Evolutionary conservation across 495 filamentous ascomycete species (phyloP), one percentile per base, ranked within the genome.

Genomic region (Tuber umbilicatum): DNA sequence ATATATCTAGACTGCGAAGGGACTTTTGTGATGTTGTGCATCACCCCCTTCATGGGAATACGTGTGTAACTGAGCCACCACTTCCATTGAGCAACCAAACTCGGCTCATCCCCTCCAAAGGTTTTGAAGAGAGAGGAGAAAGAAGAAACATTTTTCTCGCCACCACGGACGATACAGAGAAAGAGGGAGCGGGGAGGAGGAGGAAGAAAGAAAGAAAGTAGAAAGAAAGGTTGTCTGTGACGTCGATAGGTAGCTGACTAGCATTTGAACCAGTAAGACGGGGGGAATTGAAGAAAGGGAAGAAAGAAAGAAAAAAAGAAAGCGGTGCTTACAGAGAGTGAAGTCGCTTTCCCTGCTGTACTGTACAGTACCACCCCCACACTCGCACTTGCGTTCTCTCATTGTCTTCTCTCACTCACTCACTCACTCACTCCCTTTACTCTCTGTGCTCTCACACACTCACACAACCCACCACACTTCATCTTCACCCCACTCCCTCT

Each of bases 51-150:
- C 55, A 64, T 35, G 55, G 55, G 55, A 27, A 64, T 73, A 73
- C 73, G 68, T 69, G 77, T 78, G 75, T 78, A 78, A 78, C 75
- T 72, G 72, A 72, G 78, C 68, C 76, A 77, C 71, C 77, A 70
- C 75, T 76, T 74, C 60, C 38, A 73, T 70, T 69, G 60, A 69
- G 73, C 76, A 69, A 78, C 76, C 76, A 73, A 64, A 75, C 69
- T 43, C 71, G 71, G 74, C 42, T 70, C 45, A 3, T 35, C 69
- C 74, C 73, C 50, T 69, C 40, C 71, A 78, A 71, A 55, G 27
- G 73, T 74, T 78, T 50, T 64, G 71, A 27, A 35, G 45, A 21
- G 45, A 35, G 21, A 21, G 45, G 3, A 60, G 9, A 55, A 55
- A 50, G 16, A n/a, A 23, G 7, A 27, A 27, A 4, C 7, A 27